phyloP scores from a whole-genome alignment of 768 basidiomycete species.

The Agaricus blazei region DNA sequence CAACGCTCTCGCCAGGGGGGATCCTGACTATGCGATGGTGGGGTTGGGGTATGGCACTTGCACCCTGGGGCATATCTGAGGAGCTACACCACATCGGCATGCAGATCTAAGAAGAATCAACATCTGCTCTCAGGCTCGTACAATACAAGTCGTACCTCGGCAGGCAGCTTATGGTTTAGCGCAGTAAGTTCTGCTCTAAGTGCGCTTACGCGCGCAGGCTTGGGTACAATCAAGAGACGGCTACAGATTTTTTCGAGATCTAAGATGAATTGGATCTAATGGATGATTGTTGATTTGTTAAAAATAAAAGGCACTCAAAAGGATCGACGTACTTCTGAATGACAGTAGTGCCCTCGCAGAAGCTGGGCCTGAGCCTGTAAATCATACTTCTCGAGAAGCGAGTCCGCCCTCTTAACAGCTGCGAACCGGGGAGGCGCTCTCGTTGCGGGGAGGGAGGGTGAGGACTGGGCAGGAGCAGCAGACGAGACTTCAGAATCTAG shows the following conservation, averaged over 20 bases:
- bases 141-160: constrained; percentile 58
- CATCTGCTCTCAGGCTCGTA: constrained; percentile 1
- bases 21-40: constrained; percentile 97
- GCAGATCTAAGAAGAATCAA: constrained; percentile 50
- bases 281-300: constrained; percentile 12
- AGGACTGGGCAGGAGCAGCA: constrained; percentile 57
- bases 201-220: constrained; percentile 93
- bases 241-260: constrained; percentile 91
- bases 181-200: constrained; percentile 92
- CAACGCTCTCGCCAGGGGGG: constrained; percentile 95
- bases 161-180: constrained; percentile 92
- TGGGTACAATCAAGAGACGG: constrained; percentile 84
- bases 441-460: constrained; percentile 57
- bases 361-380: constrained; percentile 62
- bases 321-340: constrained; percentile 62
- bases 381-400: constrained; percentile 66
- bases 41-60: constrained; percentile 43
- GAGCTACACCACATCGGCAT: constrained; percentile 87
- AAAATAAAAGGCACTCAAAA: not conserved
- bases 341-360: constrained; percentile 81
- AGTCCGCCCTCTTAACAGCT: constrained; percentile 42
- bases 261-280: constrained; percentile 79
- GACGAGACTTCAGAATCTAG: constrained; percentile 40
- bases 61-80: constrained; percentile 46
- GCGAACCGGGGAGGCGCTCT: constrained; percentile 41